Evolutionary conservation across 495 filamentous ascomycete genomes (phyloP).

Genomic region (Pyronema domesticum): DNA sequence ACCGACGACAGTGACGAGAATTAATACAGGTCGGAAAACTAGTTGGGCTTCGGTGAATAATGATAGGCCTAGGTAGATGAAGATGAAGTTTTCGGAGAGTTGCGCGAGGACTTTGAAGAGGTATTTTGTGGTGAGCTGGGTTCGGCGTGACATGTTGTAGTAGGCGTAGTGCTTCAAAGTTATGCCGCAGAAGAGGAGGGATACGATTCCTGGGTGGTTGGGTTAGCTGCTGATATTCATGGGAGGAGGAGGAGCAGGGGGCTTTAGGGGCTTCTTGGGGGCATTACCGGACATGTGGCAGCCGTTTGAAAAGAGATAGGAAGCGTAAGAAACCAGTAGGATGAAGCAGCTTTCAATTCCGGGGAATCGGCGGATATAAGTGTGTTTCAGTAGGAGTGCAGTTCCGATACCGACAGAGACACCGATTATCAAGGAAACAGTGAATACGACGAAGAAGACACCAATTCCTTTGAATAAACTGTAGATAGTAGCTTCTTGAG

Average conservation of each 20-base stretch:
- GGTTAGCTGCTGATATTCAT: neutral
- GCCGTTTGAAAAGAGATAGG: slow-evolving; percentile 93
- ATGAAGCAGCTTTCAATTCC: slow-evolving; percentile 94
- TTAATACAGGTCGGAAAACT: slow-evolving; percentile 89
- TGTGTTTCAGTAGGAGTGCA: slow-evolving; percentile 79
- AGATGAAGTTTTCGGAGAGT: slow-evolving; percentile 96
- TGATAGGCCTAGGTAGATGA: slow-evolving; percentile 90
- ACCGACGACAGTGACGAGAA: slow-evolving; percentile 73
- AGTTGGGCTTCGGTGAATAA: slow-evolving; percentile 77
- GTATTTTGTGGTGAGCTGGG: slow-evolving; percentile 95
- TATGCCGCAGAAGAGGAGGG: slow-evolving; percentile 91
- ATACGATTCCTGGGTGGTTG: slow-evolving; percentile 61
- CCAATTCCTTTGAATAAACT: slow-evolving; percentile 80
- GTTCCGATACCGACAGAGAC: slow-evolving; percentile 70
- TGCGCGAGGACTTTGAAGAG: slow-evolving; percentile 89
- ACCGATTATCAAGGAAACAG: slow-evolving; percentile 79
- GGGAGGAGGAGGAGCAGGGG: neutral
- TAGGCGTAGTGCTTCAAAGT: slow-evolving; percentile 98
- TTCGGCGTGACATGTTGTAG: slow-evolving; percentile 98
- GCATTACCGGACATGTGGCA: slow-evolving; percentile 72
- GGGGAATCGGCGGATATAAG: slow-evolving; percentile 73
- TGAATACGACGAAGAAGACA: slow-evolving; percentile 89
- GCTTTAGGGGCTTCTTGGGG: slow-evolving; percentile 12
- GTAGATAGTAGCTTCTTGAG: slow-evolving; percentile 32
- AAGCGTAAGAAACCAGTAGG: slow-evolving; percentile 83